These are phyloP conservation scores for Begonia fuchsioides DNA, from an alignment of 306 rosid genomes.

Conservation along the genomic window DNA sequence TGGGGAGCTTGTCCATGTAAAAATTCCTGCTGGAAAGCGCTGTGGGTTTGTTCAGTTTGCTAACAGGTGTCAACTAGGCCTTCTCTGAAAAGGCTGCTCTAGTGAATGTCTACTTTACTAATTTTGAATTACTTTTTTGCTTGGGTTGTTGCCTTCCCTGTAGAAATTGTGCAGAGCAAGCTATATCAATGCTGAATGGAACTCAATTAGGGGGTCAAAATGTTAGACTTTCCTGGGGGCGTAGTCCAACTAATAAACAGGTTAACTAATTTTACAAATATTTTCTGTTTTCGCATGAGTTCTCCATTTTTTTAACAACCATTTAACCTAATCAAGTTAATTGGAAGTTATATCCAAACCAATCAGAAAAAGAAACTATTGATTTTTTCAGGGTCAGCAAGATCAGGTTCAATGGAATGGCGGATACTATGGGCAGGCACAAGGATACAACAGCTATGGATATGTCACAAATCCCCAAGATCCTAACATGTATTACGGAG, in stretches of 20 bases:
- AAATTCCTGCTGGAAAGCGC: constrained; percentile 54
- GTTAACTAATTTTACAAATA: constrained; percentile 6
- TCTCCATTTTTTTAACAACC: too few species aligned
- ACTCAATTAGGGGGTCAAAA: constrained; percentile 38
- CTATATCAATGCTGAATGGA: constrained; percentile 41
- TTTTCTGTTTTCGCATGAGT: too few species aligned
- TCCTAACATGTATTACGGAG: constrained; percentile 47
- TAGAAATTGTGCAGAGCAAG: constrained; percentile 55
- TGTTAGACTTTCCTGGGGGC: constrained; percentile 64
- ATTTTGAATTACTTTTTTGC: background rate
- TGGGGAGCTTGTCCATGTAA: constrained; percentile 49
- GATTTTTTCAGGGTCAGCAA: constrained; percentile 22
- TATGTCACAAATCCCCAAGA: constrained; percentile 51
- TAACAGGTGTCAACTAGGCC: constrained; percentile 21
- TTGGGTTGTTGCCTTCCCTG: background rate
- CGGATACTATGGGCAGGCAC: constrained; percentile 37
- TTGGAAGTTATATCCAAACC: too few species aligned
- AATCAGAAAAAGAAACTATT: too few species aligned
- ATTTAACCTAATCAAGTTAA: too few species aligned
- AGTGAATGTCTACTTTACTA: background rate
- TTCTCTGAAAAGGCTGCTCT: background rate
- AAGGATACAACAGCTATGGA: constrained; percentile 42
- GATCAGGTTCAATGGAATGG: constrained; percentile 58
- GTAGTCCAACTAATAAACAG: constrained; percentile 61
- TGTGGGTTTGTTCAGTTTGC: constrained; percentile 67